A percentile compares a stretch with the other conserved stretches of the same genome.
phyloP scores from a whole-genome alignment of 805 yeast genomes.

The Wickerhamomyces rabaulensis region DNA sequence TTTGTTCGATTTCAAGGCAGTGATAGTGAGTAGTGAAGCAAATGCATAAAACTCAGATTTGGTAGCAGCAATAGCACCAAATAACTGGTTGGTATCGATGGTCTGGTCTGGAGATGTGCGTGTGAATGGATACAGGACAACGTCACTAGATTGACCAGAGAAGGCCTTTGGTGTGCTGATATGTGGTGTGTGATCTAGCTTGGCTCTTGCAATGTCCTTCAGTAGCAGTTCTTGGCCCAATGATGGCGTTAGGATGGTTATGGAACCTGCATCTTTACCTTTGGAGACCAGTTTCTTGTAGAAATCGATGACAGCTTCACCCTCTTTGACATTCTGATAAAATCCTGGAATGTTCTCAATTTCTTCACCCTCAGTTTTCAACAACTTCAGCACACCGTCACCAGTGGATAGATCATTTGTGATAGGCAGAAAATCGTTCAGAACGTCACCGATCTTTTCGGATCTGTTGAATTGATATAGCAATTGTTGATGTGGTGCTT shows the following conservation, averaged over 20 bases:
- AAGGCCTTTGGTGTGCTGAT: not conserved
- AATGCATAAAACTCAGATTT: not conserved
- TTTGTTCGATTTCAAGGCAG: not conserved
- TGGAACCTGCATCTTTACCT: conserved; percentile 34
- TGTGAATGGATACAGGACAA: conserved; percentile 2
- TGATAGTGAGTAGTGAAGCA: not conserved
- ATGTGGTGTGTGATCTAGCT: not conserved
- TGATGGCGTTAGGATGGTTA: conserved; percentile 38
- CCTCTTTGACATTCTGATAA: conserved; percentile 39
- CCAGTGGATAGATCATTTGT: not conserved
- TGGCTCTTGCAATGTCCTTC: not conserved
- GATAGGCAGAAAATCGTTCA: not conserved
- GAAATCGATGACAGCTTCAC: conserved; percentile 40
- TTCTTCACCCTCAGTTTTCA: conserved; percentile 28
- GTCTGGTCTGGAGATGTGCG: not conserved
- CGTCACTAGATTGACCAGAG: not conserved
- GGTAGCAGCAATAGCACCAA: not conserved
- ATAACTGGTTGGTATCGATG: not conserved
- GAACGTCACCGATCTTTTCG: not conserved
- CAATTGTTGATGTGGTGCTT: not conserved
- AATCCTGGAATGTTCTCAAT: conserved; percentile 20
- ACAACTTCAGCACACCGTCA: conserved; percentile 24
- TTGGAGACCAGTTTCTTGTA: conserved; percentile 41
- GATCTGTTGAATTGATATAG: not conserved
- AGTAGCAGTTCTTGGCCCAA: conserved; percentile 13